phyloP scores from a whole-genome alignment of 768 basidiomycete genomes.

The Leccinum obscurum region DNA sequence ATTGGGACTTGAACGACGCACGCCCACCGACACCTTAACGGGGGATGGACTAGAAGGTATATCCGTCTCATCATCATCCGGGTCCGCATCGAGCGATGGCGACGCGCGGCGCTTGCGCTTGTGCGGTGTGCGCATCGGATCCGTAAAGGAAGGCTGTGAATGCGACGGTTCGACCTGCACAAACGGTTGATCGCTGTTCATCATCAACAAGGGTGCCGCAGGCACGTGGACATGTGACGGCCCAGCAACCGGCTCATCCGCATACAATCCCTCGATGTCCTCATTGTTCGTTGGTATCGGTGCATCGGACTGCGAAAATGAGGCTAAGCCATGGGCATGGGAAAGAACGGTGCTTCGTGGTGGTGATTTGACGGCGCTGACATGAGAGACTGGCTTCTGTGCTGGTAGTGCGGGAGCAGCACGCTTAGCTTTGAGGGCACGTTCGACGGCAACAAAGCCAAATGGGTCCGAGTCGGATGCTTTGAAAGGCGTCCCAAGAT shows the following conservation, averaged over 20 bases:
- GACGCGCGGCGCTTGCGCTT: conserved; percentile 27
- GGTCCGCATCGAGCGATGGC: background rate
- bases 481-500: conserved; percentile 22
- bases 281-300: conserved; percentile 33
- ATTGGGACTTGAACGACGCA: background rate
- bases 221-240: conserved; percentile 22
- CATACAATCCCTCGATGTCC: conserved; percentile 37
- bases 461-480: conserved; percentile 51
- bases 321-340: conserved; percentile 15
- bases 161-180: conserved; percentile 4
- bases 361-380: conserved; percentile 19
- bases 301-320: conserved; percentile 38
- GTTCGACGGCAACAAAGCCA: conserved; percentile 56
- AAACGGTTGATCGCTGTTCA: conserved; percentile 19
- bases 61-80: conserved; percentile 11
- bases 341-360: conserved; percentile 23
- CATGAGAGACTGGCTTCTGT: conserved; percentile 9
- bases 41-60: conserved; percentile 33
- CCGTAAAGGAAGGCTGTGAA: conserved; percentile 19
- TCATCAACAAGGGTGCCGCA: conserved; percentile 25
- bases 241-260: conserved; percentile 32
- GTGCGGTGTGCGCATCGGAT: conserved; percentile 34
- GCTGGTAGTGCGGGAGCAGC: conserved; percentile 13
- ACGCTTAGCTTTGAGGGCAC: conserved; percentile 47
- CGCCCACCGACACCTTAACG: conserved; percentile 25